Percentiles rank a stretch among this genome's conserved stretches.
These are phyloP conservation scores for Globomyces pollinis-pini DNA, from an alignment of 192 early-diverging fungal species.

Conservation along the genomic window DNA sequence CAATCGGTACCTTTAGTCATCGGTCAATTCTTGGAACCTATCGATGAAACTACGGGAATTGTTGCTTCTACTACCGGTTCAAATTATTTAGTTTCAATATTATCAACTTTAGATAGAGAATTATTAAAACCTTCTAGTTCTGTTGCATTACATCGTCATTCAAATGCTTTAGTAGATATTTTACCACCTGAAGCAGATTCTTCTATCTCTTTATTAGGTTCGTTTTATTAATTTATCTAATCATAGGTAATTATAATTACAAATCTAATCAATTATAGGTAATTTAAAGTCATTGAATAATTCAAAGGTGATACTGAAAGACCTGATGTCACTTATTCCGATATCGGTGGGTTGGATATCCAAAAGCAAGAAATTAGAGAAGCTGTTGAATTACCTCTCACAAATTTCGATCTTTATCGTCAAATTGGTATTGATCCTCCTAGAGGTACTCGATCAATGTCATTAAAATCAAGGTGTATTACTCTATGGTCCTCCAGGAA, in stretches of 20 bases:
- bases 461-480: constrained; percentile 51
- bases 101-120: constrained; percentile 96
- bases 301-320: constrained; percentile 30
- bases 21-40: constrained; percentile 97
- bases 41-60: constrained; percentile 68
- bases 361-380: constrained; percentile 98
- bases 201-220: constrained; percentile 60
- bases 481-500: constrained; percentile 61
- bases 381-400: constrained; percentile 94
- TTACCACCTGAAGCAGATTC: constrained; percentile 82
- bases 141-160: constrained; percentile 93
- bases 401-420: constrained; percentile 94
- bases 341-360: constrained; percentile 93
- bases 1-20: constrained; percentile 96
- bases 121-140: constrained; percentile 89
- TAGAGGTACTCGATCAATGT: constrained; percentile 91
- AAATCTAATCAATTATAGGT: no score
- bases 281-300: no score
- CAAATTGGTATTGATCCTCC: constrained; percentile 99
- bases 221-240: no score
- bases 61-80: constrained; percentile 87
- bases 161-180: constrained; percentile 87
- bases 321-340: constrained; percentile 83
- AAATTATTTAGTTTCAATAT: constrained; percentile 87
- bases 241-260: no score